A percentile compares a stretch with the other conserved stretches of the same genome.
Evolutionary conservation across 2,329 filamentous ascomycete genomes (phyloP).

Genomic region (Alternaria incomplexa): DNA sequence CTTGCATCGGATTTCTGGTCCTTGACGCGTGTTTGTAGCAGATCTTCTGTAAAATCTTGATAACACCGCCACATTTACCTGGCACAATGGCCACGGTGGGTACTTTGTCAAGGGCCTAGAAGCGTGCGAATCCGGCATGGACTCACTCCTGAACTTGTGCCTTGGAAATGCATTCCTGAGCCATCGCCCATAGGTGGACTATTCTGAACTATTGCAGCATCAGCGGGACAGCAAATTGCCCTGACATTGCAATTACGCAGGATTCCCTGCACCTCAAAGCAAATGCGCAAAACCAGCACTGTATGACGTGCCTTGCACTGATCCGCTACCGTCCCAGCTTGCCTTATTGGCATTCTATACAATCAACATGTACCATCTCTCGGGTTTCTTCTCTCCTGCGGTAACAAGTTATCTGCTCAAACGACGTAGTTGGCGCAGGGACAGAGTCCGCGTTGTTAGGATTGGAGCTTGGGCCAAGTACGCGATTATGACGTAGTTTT

Average conservation of each 20-base stretch:
- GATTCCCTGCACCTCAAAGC: background rate
- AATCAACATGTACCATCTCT: background rate
- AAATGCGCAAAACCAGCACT: background rate
- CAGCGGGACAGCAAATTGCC: conserved; percentile 2
- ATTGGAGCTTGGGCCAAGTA: conserved; percentile 9
- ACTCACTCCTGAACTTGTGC: background rate
- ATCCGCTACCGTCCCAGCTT: background rate
- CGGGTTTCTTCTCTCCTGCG: background rate
- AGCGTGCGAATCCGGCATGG: conserved; percentile 9
- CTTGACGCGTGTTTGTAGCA: conserved; percentile 7
- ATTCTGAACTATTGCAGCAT: background rate
- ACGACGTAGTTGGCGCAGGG: background rate
- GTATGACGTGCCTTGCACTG: conserved; percentile 6
- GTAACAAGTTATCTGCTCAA: background rate
- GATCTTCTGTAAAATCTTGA: conserved; percentile 1
- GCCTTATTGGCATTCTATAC: background rate
- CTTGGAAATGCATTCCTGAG: conserved; percentile 17
- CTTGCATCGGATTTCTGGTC: conserved; percentile 8
- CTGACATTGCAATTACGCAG: conserved; percentile 2
- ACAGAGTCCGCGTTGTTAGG: background rate
- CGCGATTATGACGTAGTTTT: conserved; percentile 18
- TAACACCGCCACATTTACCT: conserved; percentile 26
- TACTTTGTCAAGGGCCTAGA: conserved; percentile 22
- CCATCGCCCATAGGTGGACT: conserved; percentile 16
- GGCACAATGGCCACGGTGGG: conserved; percentile 6